These are phyloP conservation scores for Rutstroemia sp. DNA, from an alignment of 2,329 filamentous ascomycete genomes.

Conservation along the genomic window DNA sequence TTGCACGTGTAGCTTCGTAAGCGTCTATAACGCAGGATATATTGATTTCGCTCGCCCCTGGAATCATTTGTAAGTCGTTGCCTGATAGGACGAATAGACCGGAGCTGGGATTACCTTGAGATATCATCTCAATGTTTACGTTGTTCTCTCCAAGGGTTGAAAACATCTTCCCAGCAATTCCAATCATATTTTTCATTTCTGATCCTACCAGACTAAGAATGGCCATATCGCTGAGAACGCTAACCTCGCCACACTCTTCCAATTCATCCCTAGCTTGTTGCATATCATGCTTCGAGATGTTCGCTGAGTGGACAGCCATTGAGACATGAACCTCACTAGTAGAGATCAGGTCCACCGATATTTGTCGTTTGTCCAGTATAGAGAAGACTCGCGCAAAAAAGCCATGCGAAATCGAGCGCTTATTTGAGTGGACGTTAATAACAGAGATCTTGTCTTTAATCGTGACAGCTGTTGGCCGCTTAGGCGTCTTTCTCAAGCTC, in stretches of 20 bases:
- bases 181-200: conserved; percentile 96
- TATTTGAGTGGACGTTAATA: conserved; percentile 97
- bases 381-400: conserved; percentile 94
- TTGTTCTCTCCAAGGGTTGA: conserved; percentile 86
- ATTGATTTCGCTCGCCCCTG: conserved; percentile 96
- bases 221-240: conserved; percentile 85
- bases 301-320: conserved; percentile 86
- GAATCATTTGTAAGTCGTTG: not conserved
- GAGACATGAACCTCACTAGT: conserved; percentile 96
- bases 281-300: conserved; percentile 54
- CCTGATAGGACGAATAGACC: not conserved
- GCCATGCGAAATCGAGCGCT: conserved; percentile 88
- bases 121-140: conserved; percentile 99
- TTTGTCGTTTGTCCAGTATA: conserved; percentile 76
- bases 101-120: conserved; percentile 61
- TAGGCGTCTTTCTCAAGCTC: conserved; percentile 48
- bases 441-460: conserved; percentile 97
- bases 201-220: conserved; percentile 91
- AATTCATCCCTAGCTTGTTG: conserved; percentile 65
- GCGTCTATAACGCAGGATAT: conserved; percentile 97
- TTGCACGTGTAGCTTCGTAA: conserved; percentile 79
- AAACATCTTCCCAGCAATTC: conserved; percentile 92
- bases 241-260: conserved; percentile 77
- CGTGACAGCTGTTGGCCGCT: conserved; percentile 81
- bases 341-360: conserved; percentile 94